These are phyloP conservation scores for Wallacemonas sp. DNA, from an alignment of 208 protist genomes.

Conservation along the genomic window DNA sequence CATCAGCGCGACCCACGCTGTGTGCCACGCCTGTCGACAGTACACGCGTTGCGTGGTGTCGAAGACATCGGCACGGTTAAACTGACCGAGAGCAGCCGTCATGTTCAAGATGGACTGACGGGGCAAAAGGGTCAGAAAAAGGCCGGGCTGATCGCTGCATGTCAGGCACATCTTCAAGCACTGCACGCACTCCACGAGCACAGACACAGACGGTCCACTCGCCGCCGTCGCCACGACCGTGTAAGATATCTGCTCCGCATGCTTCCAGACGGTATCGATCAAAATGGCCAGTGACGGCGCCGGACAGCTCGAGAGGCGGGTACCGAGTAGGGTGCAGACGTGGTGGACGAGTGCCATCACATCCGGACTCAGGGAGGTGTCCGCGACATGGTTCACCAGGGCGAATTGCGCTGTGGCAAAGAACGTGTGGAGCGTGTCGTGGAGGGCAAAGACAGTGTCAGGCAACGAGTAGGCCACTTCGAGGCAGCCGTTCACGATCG, in stretches of 20 bases:
- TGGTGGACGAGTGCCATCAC: slow-evolving; percentile 7
- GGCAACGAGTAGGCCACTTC: slow-evolving; percentile 8
- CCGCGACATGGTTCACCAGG: slow-evolving; percentile 6
- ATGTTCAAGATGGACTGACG: slow-evolving; percentile 36
- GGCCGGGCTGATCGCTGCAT: slow-evolving; percentile 9
- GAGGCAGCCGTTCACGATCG: slow-evolving; percentile 22
- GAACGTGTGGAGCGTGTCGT: background rate
- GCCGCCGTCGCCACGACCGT: slow-evolving; percentile 33
- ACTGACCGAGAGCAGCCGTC: slow-evolving; percentile 49
- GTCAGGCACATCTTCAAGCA: slow-evolving; percentile 32
- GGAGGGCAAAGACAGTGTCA: background rate
- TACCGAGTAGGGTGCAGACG: background rate
- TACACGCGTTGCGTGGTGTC: slow-evolving; percentile 32
- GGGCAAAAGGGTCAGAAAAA: slow-evolving; percentile 24
- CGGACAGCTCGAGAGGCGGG: background rate
- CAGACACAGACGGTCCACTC: slow-evolving; percentile 13
- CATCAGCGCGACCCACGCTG: slow-evolving; percentile 57
- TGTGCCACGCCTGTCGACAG: slow-evolving; percentile 47
- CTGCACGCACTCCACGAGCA: slow-evolving; percentile 38
- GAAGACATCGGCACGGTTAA: slow-evolving; percentile 33
- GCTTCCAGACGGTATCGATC: slow-evolving; percentile 35
- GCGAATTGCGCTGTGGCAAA: slow-evolving; percentile 4
- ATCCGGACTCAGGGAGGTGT: slow-evolving; percentile 3
- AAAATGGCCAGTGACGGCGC: slow-evolving; percentile 10
- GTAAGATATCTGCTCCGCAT: slow-evolving; percentile 26